Base-by-base conservation (phyloP, 306 rosid genomes). In the Parietaria judaica region DNA sequence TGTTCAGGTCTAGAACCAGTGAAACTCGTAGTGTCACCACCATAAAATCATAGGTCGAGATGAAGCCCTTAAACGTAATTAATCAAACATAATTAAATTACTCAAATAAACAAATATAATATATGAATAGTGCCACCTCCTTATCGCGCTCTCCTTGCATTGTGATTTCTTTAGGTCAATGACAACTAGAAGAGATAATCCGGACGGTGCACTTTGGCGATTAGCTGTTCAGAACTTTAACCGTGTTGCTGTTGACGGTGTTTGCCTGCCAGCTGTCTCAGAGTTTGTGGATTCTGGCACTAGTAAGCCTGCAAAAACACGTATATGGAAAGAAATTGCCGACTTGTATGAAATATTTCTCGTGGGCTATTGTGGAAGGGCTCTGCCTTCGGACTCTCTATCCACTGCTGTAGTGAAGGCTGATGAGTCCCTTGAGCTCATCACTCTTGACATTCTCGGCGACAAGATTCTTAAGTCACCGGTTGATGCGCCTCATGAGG, bases 131-230 rank as follows among this genome's bases (percentile, higher is more conserved):
- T 13, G 62, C 60, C 16, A 47, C 55, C 7, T 62, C 31, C 56
- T 61, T 62, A 12, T 47, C 55, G 31, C 12, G 35, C n/a, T 47
- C 51, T 34, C 14, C 38, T 44, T 44, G 11, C 17, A 51, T 48
- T 61, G 41, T 47, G 46, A 7, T 56, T 57, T 68, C 66, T 68
- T 23, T 74, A 92, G 98, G 81, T 92, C 95, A 70, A 88, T 92
- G 98, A 92, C 83, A 46, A 92, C 96, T 70, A 83, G 98, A 82
- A 84, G 98, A 77, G 98, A 92, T 60, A 80, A 80, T 76, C 92
- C 96, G 45, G 88, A 88, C 66, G 66, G 88, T 77, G 76, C 88
- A 70, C 88, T 92, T 66, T 92, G 98, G 98, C 77, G 98, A 80
- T 70, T 88, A 70, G 83, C 91, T 52, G 86, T 88, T 63, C 92